Evolutionary conservation across 352 stramenopile species (phyloP), one percentile per base, ranked within the genome.

Genomic region (Pilasporangium apinafurcum): DNA sequence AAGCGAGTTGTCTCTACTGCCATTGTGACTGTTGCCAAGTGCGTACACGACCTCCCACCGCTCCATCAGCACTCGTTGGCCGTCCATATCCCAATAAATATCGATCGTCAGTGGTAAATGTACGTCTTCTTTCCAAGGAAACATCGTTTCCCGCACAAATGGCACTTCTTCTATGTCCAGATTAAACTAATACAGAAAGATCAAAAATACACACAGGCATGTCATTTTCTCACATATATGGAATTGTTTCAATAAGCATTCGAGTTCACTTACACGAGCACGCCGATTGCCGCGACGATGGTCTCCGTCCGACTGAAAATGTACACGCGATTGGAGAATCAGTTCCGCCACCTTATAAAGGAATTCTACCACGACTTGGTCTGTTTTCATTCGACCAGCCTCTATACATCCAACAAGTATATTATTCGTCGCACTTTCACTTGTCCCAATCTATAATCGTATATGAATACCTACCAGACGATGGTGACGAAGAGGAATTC

Each of bases 341-440:
- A 94, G 68, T 48, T 94, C 82, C 1, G 82, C 70, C 3, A 69
- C 68, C 52, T 94, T 94, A 58, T 85, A 88, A 3, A 91, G 56
- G 42, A 87, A 87, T 40, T 94, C 82, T 7, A 92, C 59, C 50
- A 94, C 78, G 28, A 92, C 79, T 40, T 90, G 79, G 48, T 94
- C 82, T 2, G 79, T 91, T 43, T 92, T 91, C 34, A 72, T 48
- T 9, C 79, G 67, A 1, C 79, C 79, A 2, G 79, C 73, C 76
- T 48, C 50, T 56, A 10, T 34, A 4, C 17, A 35, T 21, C 1
- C 26, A 9, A 24, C 10, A 26, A 12, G 16, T n/a, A 24, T 16
- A 31, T 31, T 20, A 25, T 39, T n/a, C 21, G 40, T 24, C n/a
- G n/a, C n/a, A 31, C 22, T 18, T 4, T 20, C 5, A 2, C 16